Base-by-base conservation (phyloP, 495 filamentous ascomycete genomes). In the Immersiella caudata region DNA sequence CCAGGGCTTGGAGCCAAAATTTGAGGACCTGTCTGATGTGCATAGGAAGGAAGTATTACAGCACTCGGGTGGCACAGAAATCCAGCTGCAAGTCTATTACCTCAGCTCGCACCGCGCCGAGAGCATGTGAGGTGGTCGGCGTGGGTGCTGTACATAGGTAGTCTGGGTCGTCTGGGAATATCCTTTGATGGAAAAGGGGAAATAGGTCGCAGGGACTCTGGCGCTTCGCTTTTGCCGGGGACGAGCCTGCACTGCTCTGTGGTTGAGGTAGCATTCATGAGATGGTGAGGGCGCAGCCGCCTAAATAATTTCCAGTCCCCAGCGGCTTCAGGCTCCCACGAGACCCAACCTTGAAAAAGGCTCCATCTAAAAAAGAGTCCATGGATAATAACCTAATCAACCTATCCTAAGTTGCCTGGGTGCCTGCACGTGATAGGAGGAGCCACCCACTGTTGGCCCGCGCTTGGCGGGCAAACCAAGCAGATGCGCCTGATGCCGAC, bases 401-500 rank as follows among this genome's bases (percentile, higher is more conserved):
- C 33, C 33, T 36, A 6, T 5, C 33, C 5, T 36, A 36, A 36
- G 33, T 36, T 36, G 33, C 33, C 11, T 46, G 16, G 40, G 70
- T 40, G 51, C 24, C 20, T 64, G 61, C 72, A 76, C 72, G 72
- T 76, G 74, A 76, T 63, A 66, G 58, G 56, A 29, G 21, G 40
- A 46, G 40, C 40, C 40, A 18, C 57, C 64, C 66, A 55, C 65
- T 65, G 26, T 63, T 73, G 72, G 61, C 29, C 68, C 67, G 60
- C 71, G 67, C 71, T 71, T 70, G 70, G 67, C 67, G 60, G 50
- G 52, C 46, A 36, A 64, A 67, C 56, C 64, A 67, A 60, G 60
- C 56, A 35, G 51, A 63, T 70, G 60, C 68, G 69, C 68, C 70
- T 68, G 67, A 71, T 75, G 67, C 70, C 68, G 65, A 71, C 66